phyloP scores from a whole-genome alignment of 2,329 filamentous ascomycete genomes.

The Talaromyces funiculosus region DNA sequence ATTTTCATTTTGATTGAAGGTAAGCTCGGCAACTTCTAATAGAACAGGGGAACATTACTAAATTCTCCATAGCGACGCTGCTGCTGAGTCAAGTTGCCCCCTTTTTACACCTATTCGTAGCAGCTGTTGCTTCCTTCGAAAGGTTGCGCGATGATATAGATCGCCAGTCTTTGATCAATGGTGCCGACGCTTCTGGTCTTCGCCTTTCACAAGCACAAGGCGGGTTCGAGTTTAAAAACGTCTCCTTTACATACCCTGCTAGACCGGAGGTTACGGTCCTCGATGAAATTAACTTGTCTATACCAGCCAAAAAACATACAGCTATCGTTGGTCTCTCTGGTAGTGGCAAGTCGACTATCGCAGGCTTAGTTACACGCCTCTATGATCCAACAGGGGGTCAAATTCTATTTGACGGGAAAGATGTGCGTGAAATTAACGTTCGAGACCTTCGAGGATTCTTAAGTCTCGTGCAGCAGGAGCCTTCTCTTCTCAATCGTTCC shows the following conservation, averaged over 20 bases:
- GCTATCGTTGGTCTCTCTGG: constrained; percentile 48
- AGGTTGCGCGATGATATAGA: constrained; percentile 16
- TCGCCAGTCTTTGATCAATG: constrained; percentile 17
- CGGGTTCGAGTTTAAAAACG: constrained; percentile 20
- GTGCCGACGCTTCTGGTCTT: constrained; percentile 4
- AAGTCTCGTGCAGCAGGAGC: constrained; percentile 48
- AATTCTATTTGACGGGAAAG: constrained; percentile 26
- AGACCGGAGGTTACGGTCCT: constrained; percentile 33
- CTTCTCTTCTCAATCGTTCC: constrained; percentile 47
- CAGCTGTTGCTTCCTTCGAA: constrained; percentile 16
- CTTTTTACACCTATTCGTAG: constrained; percentile 28
- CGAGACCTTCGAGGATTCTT: constrained; percentile 31
- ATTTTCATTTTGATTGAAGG: constrained; percentile 37
- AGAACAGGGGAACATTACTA: neutral
- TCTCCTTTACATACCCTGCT: constrained; percentile 31
- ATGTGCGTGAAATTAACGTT: constrained; percentile 30
- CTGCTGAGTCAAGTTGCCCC: constrained; percentile 36
- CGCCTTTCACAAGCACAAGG: constrained; percentile 1
- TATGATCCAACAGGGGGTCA: constrained; percentile 32
- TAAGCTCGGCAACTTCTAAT: constrained; percentile 12
- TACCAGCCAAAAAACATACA: constrained; percentile 34
- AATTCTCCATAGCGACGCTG: constrained; percentile 25
- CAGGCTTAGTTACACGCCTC: constrained; percentile 32
- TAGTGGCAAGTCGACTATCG: constrained; percentile 49
- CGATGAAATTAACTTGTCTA: constrained; percentile 26